Conservation (phyloP, 2,329 filamentous ascomycete genomes). For the Monilinia fructigena region DNA sequence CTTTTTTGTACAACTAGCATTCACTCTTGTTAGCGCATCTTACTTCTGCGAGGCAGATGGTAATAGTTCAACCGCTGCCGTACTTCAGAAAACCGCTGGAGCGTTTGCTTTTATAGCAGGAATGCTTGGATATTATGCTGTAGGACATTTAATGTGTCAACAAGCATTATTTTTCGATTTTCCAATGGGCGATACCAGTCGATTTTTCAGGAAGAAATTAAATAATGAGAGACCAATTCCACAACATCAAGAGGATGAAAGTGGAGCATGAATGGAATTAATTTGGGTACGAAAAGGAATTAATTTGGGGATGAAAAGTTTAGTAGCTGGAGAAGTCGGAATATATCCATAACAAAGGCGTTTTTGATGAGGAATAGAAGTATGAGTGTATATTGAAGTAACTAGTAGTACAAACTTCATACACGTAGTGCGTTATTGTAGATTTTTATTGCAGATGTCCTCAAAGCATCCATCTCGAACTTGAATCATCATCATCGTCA, state of each 20-base stretch:
- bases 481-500: neutral
- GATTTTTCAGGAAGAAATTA: constrained; percentile 43
- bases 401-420: neutral
- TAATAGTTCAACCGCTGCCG: constrained; percentile 38
- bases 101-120: constrained; percentile 40
- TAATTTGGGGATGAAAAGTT: too few species aligned
- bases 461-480: neutral
- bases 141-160: constrained; percentile 46
- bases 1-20: constrained; percentile 47
- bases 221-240: neutral
- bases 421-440: neutral
- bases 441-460: neutral
- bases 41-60: constrained; percentile 50
- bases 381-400: neutral
- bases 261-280: neutral
- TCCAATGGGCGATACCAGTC: constrained; percentile 46
- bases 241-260: neutral
- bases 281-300: too few species aligned
- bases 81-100: constrained; percentile 32
- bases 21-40: constrained; percentile 45
- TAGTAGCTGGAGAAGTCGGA: neutral
- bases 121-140: constrained; percentile 48
- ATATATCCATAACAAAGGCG: neutral
- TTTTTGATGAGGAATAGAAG: neutral
- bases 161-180: constrained; percentile 42